phyloP scores from a whole-genome alignment of 768 basidiomycete species.

The Lentinula edodes region DNA sequence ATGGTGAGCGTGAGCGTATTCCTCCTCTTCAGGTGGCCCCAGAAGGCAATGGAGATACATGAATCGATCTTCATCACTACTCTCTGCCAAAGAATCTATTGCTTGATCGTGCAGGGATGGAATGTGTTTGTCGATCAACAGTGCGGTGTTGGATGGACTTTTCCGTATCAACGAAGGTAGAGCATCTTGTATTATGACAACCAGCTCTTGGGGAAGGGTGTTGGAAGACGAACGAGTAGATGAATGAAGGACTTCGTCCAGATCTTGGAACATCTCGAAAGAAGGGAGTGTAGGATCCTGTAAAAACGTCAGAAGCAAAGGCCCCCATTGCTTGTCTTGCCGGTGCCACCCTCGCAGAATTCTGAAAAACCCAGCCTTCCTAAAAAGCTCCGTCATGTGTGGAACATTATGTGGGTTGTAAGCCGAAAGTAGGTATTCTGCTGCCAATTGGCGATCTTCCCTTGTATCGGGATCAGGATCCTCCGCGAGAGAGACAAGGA shows the following conservation, averaged over 20 bases:
- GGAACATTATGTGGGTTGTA: conserved; percentile 83
- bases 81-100: conserved; percentile 40
- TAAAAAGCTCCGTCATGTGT: conserved; percentile 62
- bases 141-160: conserved; percentile 63
- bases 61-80: conserved; percentile 52
- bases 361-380: conserved; percentile 82
- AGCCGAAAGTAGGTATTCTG: conserved; percentile 87
- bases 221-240: conserved; percentile 44
- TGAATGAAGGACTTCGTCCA: conserved; percentile 55
- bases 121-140: conserved; percentile 61
- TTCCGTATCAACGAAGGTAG: conserved; percentile 60
- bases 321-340: conserved; percentile 71
- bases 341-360: conserved; percentile 81
- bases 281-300: conserved; percentile 61
- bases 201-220: conserved; percentile 50
- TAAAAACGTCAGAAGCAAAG: conserved; percentile 68
- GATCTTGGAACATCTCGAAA: conserved; percentile 56
- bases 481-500: conserved; percentile 73
- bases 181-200: conserved; percentile 45
- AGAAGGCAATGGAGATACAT: conserved; percentile 76
- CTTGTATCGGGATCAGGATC: conserved; percentile 73
- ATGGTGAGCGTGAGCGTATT: conserved; percentile 20
- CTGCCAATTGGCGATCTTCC: conserved; percentile 93
- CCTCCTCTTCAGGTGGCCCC: conserved; percentile 46
- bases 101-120: conserved; percentile 65